phyloP scores from a whole-genome alignment of 495 filamentous ascomycete species.

The Xylaria cubensis region DNA sequence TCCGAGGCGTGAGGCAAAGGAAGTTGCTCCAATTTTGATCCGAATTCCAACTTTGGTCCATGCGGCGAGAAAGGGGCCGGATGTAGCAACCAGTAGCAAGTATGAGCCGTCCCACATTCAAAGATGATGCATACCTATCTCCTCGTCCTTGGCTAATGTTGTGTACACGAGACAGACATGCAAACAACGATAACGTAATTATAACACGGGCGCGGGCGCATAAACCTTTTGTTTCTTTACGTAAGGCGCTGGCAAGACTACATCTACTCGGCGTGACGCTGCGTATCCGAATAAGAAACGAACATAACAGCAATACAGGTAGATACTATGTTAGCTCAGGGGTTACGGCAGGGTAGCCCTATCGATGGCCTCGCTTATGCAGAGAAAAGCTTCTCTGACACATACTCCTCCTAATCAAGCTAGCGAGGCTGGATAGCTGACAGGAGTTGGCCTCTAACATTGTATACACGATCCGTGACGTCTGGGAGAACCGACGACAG shows the following conservation, averaged over 20 bases:
- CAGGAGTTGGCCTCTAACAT: background rate
- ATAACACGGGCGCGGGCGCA: background rate
- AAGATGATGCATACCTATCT: background rate
- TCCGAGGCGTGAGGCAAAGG: slow-evolving; percentile 19
- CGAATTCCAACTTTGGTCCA: slow-evolving; percentile 1
- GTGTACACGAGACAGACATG: background rate
- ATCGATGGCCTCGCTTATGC: slow-evolving; percentile 20
- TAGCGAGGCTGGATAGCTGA: background rate
- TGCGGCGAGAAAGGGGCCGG: slow-evolving; percentile 22
- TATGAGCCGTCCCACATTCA: slow-evolving; percentile 12
- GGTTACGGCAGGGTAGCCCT: slow-evolving; percentile 2
- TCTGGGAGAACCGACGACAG: background rate
- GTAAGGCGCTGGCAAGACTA: background rate
- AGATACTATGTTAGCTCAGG: no score
- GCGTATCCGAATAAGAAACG: background rate
- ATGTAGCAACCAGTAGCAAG: no score
- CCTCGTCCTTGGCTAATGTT: background rate
- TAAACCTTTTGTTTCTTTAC: background rate
- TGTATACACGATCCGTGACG: background rate
- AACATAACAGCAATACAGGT: background rate
- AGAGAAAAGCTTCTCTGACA: slow-evolving; percentile 15
- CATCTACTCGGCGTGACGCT: background rate
- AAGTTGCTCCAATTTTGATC: background rate
- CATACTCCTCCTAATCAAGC: background rate
- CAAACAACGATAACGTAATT: background rate